phyloP scores from a whole-genome alignment of 192 early-diverging fungal genomes.

The Coemansia sp. region DNA sequence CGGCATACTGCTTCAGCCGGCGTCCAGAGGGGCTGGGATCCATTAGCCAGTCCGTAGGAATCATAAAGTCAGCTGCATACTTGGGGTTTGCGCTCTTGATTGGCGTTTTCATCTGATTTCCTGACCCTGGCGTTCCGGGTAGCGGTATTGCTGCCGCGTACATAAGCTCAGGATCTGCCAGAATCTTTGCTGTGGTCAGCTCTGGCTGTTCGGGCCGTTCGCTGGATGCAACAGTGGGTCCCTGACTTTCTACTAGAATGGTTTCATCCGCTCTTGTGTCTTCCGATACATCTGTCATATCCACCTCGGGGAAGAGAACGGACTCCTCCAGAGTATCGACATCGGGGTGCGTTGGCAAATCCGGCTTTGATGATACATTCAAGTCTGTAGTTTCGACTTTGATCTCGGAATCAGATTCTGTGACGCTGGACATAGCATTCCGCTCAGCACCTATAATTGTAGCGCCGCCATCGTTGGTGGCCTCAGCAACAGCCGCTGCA shows the following conservation, averaged over 20 bases:
- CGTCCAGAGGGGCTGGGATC: slow-evolving; percentile 20
- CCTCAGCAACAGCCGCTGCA: slow-evolving; percentile 2
- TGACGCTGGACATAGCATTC: not conserved
- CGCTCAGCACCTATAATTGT: not conserved
- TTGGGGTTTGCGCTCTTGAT: not conserved
- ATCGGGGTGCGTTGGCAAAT: not conserved
- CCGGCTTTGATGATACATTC: not conserved
- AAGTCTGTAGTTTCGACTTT: slow-evolving; percentile 12
- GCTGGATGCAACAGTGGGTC: not conserved
- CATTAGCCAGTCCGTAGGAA: slow-evolving; percentile 54
- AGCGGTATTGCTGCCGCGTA: slow-evolving; percentile 48
- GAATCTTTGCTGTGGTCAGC: slow-evolving; percentile 38
- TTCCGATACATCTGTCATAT: not conserved
- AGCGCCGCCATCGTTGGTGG: not conserved
- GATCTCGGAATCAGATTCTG: slow-evolving; percentile 14
- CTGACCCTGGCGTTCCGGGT: slow-evolving; percentile 33
- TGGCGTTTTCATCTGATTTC: slow-evolving; percentile 24
- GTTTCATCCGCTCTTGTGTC: not conserved
- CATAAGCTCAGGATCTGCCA: slow-evolving; percentile 43
- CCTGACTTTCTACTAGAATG: not conserved
- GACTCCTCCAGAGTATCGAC: not conserved
- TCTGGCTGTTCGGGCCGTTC: slow-evolving; percentile 15
- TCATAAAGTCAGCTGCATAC: slow-evolving; percentile 33
- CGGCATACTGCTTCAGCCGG: slow-evolving; percentile 11
- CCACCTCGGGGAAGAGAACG: not conserved